Evolutionary conservation across 176 grass and related monocot genomes (phyloP).

Genomic region (Coix lacrymajobi): DNA sequence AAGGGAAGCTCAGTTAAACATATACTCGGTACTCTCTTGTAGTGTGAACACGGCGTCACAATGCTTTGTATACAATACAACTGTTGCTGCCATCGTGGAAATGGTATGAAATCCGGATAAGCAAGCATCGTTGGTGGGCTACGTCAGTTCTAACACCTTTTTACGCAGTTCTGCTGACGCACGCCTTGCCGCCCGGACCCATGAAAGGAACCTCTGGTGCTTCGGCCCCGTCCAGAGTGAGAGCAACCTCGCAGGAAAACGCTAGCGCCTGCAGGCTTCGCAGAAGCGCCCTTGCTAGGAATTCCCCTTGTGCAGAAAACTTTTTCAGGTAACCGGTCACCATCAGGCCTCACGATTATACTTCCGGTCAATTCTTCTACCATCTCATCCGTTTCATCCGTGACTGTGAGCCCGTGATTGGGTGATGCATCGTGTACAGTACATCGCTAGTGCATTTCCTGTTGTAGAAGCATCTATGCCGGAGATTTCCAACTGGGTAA

Average conservation of each 20-base stretch:
- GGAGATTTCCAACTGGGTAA: not conserved
- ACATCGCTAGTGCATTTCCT: not conserved
- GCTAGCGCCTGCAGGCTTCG: not conserved
- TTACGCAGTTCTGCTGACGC: not conserved
- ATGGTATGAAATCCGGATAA: not conserved
- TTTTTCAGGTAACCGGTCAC: constrained; percentile 2
- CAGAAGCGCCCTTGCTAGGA: not conserved
- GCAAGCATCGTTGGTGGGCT: not conserved
- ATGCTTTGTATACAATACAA: not conserved
- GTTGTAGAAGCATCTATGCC: not conserved
- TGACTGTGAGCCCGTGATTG: not conserved
- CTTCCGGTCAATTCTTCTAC: not conserved
- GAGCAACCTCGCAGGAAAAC: not conserved
- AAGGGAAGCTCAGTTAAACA: not conserved
- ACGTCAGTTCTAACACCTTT: not conserved
- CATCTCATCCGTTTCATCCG: not conserved
- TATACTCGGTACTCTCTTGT: too few relatives aligned
- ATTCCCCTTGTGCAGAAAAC: not conserved
- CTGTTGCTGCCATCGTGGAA: not conserved
- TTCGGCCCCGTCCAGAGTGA: not conserved
- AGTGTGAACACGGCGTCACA: not conserved
- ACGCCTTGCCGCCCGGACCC: not conserved
- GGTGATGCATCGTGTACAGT: not conserved
- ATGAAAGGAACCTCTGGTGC: not conserved
- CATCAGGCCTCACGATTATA: not conserved